Evolutionary conservation across 2,329 filamentous ascomycete species (phyloP), one percentile per base, ranked within the genome.

Genomic region (Alternaria burnsii): DNA sequence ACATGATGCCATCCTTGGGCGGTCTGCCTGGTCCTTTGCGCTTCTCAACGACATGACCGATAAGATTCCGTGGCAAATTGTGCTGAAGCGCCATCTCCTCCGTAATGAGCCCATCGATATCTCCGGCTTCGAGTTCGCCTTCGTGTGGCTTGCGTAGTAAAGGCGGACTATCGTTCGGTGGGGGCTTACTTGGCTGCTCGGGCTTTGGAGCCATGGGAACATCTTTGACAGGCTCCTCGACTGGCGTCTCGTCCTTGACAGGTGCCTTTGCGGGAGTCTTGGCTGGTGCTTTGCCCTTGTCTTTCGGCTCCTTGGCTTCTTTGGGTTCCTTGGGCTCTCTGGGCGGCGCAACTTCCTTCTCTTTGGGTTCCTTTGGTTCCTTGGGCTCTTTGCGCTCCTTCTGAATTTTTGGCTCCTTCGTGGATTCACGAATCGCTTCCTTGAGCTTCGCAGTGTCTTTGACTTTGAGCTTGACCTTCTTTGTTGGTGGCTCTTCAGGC

Each of bases 1-100:
- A 94, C 87, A 93, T 92, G 73, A 93, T 86, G 28, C 91, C 91
- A 71, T 94, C 91, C 80, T 94, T 94, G 0, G 91, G 91, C 20
- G 91, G 91, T 54, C 91, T 83, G n/a, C 91, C 91, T 10, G 91
- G 91, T 14, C 91, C 91, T 67, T 91, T 88, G 64, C 90, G 89
- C 78, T 87, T 90, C 55, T 75, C 74, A 10, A 78, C 68, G 28
- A 87, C 85, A 30, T 87, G 78, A 6, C 83, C 78, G 28, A 79
- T 71, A 20, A 76, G 70, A 16, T 69, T 71, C 14, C 69, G 58
- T n/a, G 77, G 76, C 10, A 80, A 66, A 26, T 74, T 73, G 69
- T 82, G 80, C 53, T 79, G 79, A 28, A 78, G 75, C 43, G 76
- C 75, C 67, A 78, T 79, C 65, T 76, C 79, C 62, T 71, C 72